phyloP scores from a whole-genome alignment of 2,329 filamentous ascomycete genomes.

The Hansfordia pulvinata region DNA sequence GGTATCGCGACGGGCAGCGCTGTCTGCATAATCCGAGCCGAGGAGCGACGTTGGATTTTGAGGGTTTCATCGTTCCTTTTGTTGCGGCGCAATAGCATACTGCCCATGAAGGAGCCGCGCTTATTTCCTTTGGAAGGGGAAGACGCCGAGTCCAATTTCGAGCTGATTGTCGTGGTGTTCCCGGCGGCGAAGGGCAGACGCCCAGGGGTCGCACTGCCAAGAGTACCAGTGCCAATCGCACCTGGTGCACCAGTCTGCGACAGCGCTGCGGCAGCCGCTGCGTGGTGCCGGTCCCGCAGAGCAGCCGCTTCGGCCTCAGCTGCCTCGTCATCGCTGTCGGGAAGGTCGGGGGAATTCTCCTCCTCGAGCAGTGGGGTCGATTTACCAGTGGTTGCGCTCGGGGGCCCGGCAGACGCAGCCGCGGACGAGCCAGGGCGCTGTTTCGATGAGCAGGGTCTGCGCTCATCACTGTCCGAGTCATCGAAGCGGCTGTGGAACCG shows the following conservation, averaged over 20 bases:
- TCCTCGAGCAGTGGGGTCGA: conserved; percentile 41
- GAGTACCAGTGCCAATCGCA: not conserved
- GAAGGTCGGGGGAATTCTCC: conserved; percentile 41
- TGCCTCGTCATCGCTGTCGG: conserved; percentile 44
- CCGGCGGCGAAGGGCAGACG: conserved; percentile 18
- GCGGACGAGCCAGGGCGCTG: conserved; percentile 20
- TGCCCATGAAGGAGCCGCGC: conserved; percentile 37
- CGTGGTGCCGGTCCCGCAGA: conserved; percentile 10
- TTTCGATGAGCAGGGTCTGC: too few species aligned
- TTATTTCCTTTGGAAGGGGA: conserved; percentile 15
- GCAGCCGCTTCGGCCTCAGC: conserved; percentile 12
- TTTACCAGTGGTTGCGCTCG: too few species aligned
- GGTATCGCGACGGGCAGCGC: conserved; percentile 47
- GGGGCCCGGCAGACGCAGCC: conserved; percentile 19
- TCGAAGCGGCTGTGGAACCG: conserved; percentile 39
- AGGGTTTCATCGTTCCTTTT: conserved; percentile 34
- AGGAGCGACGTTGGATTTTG: conserved; percentile 42
- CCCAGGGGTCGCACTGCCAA: conserved; percentile 10
- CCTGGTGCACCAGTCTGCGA: conserved; percentile 7
- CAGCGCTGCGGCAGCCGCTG: conserved; percentile 5
- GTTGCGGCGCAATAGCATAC: conserved; percentile 51
- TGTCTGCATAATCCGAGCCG: conserved; percentile 37
- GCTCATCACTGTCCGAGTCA: conserved; percentile 53
- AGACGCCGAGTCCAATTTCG: conserved; percentile 6
- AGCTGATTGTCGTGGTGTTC: conserved; percentile 4